These are phyloP conservation scores for Talaromyces borbonicus DNA, from an alignment of 495 filamentous ascomycete species.

Conservation along the genomic window DNA sequence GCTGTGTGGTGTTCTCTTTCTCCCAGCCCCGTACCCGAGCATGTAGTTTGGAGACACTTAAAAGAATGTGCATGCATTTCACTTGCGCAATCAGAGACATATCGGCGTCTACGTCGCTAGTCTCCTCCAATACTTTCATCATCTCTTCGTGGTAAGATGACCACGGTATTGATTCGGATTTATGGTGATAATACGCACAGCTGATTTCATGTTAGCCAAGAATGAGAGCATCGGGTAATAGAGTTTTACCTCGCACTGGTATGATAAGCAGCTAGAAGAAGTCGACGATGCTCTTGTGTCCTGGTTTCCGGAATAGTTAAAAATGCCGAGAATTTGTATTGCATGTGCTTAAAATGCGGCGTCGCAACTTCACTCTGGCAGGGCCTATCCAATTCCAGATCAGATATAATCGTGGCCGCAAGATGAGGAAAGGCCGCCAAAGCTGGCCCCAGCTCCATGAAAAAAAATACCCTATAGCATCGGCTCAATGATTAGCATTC, in stretches of 20 bases:
- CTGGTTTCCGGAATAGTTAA: constrained; percentile 13
- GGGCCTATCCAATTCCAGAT: constrained; percentile 38
- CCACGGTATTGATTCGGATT: constrained; percentile 30
- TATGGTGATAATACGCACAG: constrained; percentile 26
- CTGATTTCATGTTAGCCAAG: constrained; percentile 10
- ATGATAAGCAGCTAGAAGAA: constrained; percentile 35
- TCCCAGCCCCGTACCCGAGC: constrained; percentile 5
- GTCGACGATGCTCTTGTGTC: constrained; percentile 35
- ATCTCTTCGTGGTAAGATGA: constrained; percentile 35
- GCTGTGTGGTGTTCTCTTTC: constrained; percentile 9
- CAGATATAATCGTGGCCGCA: constrained; percentile 34
- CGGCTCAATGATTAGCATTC: neutral
- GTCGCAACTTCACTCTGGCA: constrained; percentile 13
- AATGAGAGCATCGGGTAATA: neutral
- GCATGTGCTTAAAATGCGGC: neutral
- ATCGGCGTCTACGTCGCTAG: constrained; percentile 31
- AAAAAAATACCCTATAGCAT: constrained; percentile 12
- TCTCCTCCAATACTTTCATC: constrained; percentile 24
- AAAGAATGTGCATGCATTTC: constrained; percentile 25
- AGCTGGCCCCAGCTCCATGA: constrained; percentile 6
- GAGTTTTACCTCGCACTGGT: constrained; percentile 31
- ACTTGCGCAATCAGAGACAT: constrained; percentile 31
- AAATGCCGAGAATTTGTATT: neutral
- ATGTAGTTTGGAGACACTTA: constrained; percentile 8
- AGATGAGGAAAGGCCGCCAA: constrained; percentile 29